Conservation (phyloP, 2,329 filamentous ascomycete species). For the Fusarium globosum region DNA sequence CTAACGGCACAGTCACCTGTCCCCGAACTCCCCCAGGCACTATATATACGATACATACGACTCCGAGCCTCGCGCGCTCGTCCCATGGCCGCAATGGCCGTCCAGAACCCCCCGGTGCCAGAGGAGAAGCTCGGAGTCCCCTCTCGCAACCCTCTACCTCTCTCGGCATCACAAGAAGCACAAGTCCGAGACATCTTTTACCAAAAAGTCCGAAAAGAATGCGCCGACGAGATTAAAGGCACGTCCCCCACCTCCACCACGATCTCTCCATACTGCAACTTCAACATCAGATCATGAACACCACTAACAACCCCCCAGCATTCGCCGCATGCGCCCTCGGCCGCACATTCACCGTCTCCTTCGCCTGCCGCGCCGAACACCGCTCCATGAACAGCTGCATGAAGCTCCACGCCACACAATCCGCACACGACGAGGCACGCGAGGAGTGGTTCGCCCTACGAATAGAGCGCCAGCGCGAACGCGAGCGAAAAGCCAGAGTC, state of each 20-base stretch:
- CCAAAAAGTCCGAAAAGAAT: conserved; percentile 79
- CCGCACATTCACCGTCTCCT: conserved; percentile 88
- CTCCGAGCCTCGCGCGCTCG: conserved; percentile 16
- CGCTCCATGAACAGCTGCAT: conserved; percentile 95
- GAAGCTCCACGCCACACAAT: conserved; percentile 84
- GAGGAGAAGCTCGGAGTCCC: conserved; percentile 59
- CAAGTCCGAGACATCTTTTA: conserved; percentile 86
- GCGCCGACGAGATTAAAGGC: conserved; percentile 84
- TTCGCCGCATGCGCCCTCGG: conserved; percentile 91
- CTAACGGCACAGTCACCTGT: background rate
- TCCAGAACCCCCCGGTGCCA: conserved; percentile 49
- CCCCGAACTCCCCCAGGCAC: background rate
- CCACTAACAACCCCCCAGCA: conserved; percentile 60
- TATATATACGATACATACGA: background rate
- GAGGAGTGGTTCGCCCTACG: conserved; percentile 92
- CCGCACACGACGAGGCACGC: conserved; percentile 86
- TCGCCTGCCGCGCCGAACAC: conserved; percentile 83
- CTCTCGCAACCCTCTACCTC: conserved; percentile 81
- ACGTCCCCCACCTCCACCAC: conserved; percentile 19
- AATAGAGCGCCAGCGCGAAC: conserved; percentile 74
- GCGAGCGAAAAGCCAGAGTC: conserved; percentile 71
- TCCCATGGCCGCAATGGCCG: conserved; percentile 50
- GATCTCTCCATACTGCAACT: background rate
- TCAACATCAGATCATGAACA: conserved; percentile 10
- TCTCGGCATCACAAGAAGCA: conserved; percentile 83